Percentiles rank a stretch among this genome's conserved stretches.
Conservation (phyloP, 225 moss, liverwort and hornwort species). For the Ulota crispa region DNA sequence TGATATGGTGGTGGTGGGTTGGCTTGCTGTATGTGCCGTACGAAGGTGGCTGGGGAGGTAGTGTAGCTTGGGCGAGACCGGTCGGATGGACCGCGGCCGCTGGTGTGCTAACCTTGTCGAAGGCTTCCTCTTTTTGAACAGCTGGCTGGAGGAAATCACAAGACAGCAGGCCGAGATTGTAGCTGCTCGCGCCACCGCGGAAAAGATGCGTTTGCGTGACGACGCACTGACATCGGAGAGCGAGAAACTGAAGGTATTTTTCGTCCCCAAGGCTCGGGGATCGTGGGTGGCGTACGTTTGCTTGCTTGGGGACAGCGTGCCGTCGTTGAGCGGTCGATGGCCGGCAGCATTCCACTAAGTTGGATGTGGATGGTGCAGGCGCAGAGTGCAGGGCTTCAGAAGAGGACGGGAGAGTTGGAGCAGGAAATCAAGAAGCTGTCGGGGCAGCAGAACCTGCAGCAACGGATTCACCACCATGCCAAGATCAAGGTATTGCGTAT, state of each 20-base stretch:
- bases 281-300: background rate
- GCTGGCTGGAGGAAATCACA: constrained; percentile 91
- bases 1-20: background rate
- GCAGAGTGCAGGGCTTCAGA: constrained; percentile 49
- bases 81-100: background rate
- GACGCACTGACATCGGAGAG: constrained; percentile 65
- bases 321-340: background rate
- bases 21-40: background rate
- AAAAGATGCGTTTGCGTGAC: constrained; percentile 76
- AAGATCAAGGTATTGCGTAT: constrained; percentile 78
- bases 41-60: background rate
- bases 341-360: background rate
- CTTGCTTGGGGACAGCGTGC: background rate
- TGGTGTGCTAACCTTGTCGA: background rate
- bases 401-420: constrained; percentile 66
- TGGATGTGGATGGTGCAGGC: constrained; percentile 40
- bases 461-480: constrained; percentile 94
- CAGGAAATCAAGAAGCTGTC: constrained; percentile 84
- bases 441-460: constrained; percentile 93
- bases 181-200: constrained; percentile 78
- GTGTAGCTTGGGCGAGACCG: background rate
- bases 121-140: constrained; percentile 23
- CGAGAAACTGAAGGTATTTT: constrained; percentile 64
- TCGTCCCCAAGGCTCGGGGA: background rate
- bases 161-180: constrained; percentile 87